Conservation (phyloP, 75 land plant genomes). For the Selaginella tamariscina region DNA sequence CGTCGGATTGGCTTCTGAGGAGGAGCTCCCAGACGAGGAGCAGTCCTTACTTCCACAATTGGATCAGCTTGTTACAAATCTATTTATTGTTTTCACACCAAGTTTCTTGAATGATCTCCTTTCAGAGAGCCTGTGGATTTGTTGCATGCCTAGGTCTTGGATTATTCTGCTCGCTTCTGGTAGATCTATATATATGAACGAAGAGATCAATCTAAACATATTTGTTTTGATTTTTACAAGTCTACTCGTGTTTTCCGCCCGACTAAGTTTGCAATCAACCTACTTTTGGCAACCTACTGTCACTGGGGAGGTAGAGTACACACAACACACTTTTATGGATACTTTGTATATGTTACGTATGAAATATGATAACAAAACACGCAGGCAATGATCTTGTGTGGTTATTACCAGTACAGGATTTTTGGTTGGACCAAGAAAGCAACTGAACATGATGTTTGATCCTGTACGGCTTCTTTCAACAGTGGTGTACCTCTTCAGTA, state of each 20-base stretch:
- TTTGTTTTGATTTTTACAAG: background rate
- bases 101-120: background rate
- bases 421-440: conserved; percentile 12
- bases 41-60: background rate
- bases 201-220: background rate
- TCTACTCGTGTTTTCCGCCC: conserved; percentile 4
- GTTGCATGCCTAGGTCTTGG: background rate
- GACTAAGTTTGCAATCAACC: background rate
- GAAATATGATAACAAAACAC: too few relatives aligned
- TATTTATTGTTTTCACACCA: background rate
- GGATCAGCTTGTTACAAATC: background rate
- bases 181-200: background rate
- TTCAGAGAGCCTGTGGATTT: background rate
- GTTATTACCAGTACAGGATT: conserved; percentile 2
- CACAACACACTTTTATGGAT: background rate
- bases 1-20: background rate
- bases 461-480: background rate
- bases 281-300: background rate
- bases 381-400: too few relatives aligned
- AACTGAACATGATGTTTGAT: conserved; percentile 12
- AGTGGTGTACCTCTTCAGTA: conserved; percentile 5
- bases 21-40: background rate
- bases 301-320: conserved; percentile 8
- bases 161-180: background rate
- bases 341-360: background rate